Base-by-base conservation (phyloP, 106 monocot genomes). In the Agapanthus africanus region DNA sequence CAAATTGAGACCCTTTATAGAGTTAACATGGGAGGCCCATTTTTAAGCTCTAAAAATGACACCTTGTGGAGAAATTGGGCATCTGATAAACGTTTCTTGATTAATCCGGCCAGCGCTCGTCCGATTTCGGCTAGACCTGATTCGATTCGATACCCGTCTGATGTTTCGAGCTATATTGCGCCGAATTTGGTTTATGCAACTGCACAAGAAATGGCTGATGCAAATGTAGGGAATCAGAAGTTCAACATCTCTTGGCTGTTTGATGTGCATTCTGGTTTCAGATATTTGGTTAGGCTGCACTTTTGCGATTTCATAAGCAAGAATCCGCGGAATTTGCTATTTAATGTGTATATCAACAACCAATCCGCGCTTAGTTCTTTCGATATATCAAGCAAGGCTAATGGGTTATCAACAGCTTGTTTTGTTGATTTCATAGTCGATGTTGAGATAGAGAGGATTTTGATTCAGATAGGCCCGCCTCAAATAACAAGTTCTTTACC, bases 161-260 rank as follows among this genome's bases (percentile, higher is more conserved):
- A 47, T 4, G 54, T 76, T 27, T 59, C 78, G 7, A 9, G 11
- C 0, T 78, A 80, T 49, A 69, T 36, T 19, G 90, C 86, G 7
- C 90, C 90, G 4, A 40, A 27, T 11, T 74, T 35, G 67, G 83
- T 90, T 8, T 90, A 90, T 38, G 73, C 90, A 3, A 83, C 90
- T 1, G 90, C 86, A 7, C 80, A 79, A 28, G 85, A 84, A 65
- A 90, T 90, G 90, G 90, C 82, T n/a, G 82, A 84, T 39, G 83
- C 79, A 26, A 76, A 78, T 49, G 77, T 74, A 4, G 81, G 85
- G 0, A 90, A 80, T 67, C 73, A 73, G 70, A 78, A 70, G 38
- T 86, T 67, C 36, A 90, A 90, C 54, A 64, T 90, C 26, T 81
- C 85, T n/a, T 90, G 90, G 90, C 19, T 57, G 51, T 81, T 90